Conservation (phyloP, 169 alveolate species). For the Eimeria maxima region DNA sequence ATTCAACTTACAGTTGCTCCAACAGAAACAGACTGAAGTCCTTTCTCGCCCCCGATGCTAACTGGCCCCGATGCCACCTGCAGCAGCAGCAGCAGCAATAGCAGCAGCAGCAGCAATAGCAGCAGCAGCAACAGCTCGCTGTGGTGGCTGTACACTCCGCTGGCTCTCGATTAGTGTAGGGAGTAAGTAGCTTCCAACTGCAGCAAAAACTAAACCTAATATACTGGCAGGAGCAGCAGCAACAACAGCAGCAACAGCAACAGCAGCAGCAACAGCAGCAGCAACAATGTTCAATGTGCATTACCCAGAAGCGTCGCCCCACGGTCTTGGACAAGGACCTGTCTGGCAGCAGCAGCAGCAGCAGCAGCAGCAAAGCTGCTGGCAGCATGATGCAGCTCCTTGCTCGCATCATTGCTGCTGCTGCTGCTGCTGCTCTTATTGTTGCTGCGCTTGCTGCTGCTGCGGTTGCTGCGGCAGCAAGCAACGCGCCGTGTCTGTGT, state of each 20-base stretch:
- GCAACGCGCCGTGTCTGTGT: neutral
- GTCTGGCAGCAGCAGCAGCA: no score
- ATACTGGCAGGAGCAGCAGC: neutral
- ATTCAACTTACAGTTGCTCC: no score
- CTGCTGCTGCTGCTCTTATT: conserved; percentile 26
- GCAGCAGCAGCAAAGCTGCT: no score
- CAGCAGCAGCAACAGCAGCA: conserved; percentile 4
- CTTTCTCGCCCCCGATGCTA: no score
- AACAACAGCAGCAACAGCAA: conserved; percentile 12
- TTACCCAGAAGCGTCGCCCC: conserved; percentile 7
- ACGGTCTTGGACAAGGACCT: neutral
- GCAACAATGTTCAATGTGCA: neutral
- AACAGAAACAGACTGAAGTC: no score
- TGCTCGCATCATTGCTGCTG: neutral
- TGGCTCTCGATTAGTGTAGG: no score
- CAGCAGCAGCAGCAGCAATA: neutral
- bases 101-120: neutral
- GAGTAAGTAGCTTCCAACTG: no score
- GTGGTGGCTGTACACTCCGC: no score
- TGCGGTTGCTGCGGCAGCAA: no score
- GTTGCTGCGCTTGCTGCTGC: neutral
- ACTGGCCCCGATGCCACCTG: no score
- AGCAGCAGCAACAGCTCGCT: conserved; percentile 23
- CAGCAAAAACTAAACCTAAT: no score
- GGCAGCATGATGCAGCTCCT: neutral